Conservation (phyloP, 1,139 yeast genomes). For the Scheffersomyces illinoinensis region DNA sequence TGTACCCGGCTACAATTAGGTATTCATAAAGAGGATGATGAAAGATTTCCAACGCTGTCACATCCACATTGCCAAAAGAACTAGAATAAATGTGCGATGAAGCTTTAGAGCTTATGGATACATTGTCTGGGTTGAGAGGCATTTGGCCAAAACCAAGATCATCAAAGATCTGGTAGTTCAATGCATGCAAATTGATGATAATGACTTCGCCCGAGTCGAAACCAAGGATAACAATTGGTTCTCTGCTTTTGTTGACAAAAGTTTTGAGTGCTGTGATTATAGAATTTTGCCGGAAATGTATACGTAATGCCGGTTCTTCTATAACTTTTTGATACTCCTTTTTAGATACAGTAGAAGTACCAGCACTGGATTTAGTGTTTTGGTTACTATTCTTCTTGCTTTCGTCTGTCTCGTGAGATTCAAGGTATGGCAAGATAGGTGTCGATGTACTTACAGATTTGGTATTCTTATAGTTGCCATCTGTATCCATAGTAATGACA, state of each 20-base stretch:
- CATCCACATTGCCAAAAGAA: constrained; percentile 17
- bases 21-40: constrained; percentile 31
- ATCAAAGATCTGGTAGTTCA: constrained; percentile 30
- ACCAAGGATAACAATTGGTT: constrained; percentile 36
- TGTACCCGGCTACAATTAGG: constrained; percentile 38
- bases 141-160: constrained; percentile 15
- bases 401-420: not conserved
- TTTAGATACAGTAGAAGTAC: not conserved
- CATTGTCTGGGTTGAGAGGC: constrained; percentile 8
- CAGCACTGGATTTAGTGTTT: not conserved
- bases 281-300: constrained; percentile 27
- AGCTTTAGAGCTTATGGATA: constrained; percentile 11
- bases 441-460: constrained; percentile 20
- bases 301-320: constrained; percentile 37
- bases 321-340: constrained; percentile 21
- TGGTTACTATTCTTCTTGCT: not conserved
- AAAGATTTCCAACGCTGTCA: constrained; percentile 36
- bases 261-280: constrained; percentile 34
- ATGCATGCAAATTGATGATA: constrained; percentile 28
- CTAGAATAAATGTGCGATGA: constrained; percentile 5
- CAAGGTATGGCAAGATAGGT: constrained; percentile 23
- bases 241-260: constrained; percentile 18
- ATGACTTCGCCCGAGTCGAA: constrained; percentile 37
- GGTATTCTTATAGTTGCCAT: constrained; percentile 24
- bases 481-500: constrained; percentile 31